A percentile compares a stretch with the other conserved stretches of the same genome.
These are phyloP conservation scores for Tolypocladium pustulatum DNA, from an alignment of 2,329 filamentous ascomycete genomes.

Conservation along the genomic window DNA sequence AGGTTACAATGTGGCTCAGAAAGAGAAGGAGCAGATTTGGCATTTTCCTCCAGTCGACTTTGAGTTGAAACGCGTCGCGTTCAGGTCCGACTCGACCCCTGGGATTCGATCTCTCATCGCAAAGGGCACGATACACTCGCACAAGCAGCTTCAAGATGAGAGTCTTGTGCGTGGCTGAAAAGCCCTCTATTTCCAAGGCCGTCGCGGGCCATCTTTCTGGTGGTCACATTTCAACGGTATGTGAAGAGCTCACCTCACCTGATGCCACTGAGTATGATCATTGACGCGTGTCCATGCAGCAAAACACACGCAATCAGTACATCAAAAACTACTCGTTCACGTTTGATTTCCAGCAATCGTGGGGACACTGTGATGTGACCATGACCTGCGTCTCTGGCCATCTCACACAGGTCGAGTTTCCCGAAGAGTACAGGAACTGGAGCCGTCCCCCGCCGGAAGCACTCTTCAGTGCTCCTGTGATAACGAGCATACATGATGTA, in stretches of 20 bases:
- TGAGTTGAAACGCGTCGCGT: neutral
- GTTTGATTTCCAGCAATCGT: slow-evolving; percentile 73
- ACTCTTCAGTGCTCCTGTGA: slow-evolving; percentile 73
- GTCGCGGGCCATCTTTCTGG: slow-evolving; percentile 85
- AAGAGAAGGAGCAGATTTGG: neutral
- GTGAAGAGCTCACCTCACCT: slow-evolving; percentile 14
- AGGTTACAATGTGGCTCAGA: too few species aligned
- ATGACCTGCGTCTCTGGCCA: slow-evolving; percentile 95
- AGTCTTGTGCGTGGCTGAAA: slow-evolving; percentile 46
- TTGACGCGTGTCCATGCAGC: slow-evolving; percentile 33
- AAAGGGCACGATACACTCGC: neutral
- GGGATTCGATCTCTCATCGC: neutral
- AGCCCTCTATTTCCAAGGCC: slow-evolving; percentile 92
- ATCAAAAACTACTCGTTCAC: slow-evolving; percentile 93
- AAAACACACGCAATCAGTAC: slow-evolving; percentile 59
- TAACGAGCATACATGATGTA: slow-evolving; percentile 57
- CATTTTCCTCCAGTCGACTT: too few species aligned
- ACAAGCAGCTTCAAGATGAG: slow-evolving; percentile 26
- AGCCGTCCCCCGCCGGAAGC: slow-evolving; percentile 64
- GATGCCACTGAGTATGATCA: neutral
- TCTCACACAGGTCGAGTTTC: slow-evolving; percentile 72
- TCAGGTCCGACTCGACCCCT: neutral
- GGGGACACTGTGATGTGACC: slow-evolving; percentile 74
- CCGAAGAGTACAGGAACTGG: slow-evolving; percentile 67
- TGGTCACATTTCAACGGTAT: slow-evolving; percentile 58